Conservation (phyloP, 2,329 filamentous ascomycete genomes). For the Pseudocercospora fijiensis region DNA sequence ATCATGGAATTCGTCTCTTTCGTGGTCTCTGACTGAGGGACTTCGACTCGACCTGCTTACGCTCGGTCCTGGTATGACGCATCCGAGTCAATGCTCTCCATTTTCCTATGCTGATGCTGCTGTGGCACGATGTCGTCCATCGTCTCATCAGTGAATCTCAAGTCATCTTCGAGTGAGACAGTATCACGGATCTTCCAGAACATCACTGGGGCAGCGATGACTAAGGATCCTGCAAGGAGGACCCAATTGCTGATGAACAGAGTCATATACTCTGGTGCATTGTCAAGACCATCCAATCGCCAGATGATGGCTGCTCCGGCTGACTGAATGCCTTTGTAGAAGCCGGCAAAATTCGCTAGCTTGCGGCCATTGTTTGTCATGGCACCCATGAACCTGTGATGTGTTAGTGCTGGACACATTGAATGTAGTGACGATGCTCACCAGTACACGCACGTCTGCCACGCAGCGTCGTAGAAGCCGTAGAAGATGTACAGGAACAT, state of each 20-base stretch:
- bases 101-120: not conserved
- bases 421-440: not conserved
- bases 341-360: constrained; percentile 84
- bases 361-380: constrained; percentile 89
- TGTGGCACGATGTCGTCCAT: constrained; percentile 61
- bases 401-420: not conserved
- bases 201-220: constrained; percentile 77
- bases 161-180: constrained; percentile 71
- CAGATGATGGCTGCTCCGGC: constrained; percentile 76
- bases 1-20: not conserved
- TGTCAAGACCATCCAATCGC: constrained; percentile 60
- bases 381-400: constrained; percentile 70
- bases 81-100: constrained; percentile 2
- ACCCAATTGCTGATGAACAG: constrained; percentile 76
- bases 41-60: not conserved
- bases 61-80: not conserved
- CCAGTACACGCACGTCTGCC: constrained; percentile 92
- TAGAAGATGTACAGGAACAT: constrained; percentile 91
- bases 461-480: constrained; percentile 81
- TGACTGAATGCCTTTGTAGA: constrained; percentile 85
- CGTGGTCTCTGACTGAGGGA: not conserved
- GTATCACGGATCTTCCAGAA: constrained; percentile 76
- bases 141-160: constrained; percentile 84
- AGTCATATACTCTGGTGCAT: constrained; percentile 61
- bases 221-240: constrained; percentile 66